These are phyloP conservation scores for Psilocybe azurescens DNA, from an alignment of 768 basidiomycete species.

Conservation along the genomic window DNA sequence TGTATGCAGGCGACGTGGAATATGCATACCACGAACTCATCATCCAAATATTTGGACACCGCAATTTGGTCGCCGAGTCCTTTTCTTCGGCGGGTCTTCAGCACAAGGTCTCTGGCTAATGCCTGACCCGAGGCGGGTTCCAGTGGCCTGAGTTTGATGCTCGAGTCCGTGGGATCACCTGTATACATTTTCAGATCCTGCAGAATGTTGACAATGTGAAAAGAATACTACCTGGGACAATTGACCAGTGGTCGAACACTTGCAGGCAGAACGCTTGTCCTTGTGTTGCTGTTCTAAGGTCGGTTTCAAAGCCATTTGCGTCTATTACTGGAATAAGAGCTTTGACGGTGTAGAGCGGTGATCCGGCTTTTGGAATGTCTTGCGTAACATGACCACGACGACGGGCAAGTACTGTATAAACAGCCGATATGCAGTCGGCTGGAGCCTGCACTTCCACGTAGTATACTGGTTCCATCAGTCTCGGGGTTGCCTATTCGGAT, in stretches of 20 bases:
- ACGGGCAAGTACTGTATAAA: constrained; percentile 98
- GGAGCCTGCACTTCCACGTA: constrained; percentile 99
- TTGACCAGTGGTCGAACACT: constrained; percentile 98
- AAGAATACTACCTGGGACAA: constrained; percentile 83
- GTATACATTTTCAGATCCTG: constrained; percentile 24
- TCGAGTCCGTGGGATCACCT: constrained; percentile 98
- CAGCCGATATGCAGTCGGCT: constrained; percentile 97
- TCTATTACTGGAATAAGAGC: constrained; percentile 98
- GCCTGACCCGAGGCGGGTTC: constrained; percentile 98
- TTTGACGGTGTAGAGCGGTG: constrained; percentile 97
- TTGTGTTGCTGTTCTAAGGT: constrained; percentile 95
- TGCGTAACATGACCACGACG: constrained; percentile 99
- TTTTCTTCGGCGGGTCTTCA: constrained; percentile 96
- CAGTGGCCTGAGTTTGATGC: constrained; percentile 93
- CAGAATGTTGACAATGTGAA: constrained; percentile 27
- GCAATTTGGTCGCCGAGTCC: constrained; percentile 97
- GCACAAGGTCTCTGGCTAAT: constrained; percentile 90
- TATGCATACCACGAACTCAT: constrained; percentile 87
- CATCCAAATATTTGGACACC: constrained; percentile 96
- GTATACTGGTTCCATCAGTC: constrained; percentile 97
- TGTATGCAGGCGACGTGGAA: background rate
- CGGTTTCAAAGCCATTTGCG: constrained; percentile 98
- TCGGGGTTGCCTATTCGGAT: constrained; percentile 79
- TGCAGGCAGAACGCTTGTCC: constrained; percentile 99
- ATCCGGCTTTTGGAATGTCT: constrained; percentile 97